Conservation (phyloP, 129 eudicot species). For the Helichrysum umbraculigerum region DNA sequence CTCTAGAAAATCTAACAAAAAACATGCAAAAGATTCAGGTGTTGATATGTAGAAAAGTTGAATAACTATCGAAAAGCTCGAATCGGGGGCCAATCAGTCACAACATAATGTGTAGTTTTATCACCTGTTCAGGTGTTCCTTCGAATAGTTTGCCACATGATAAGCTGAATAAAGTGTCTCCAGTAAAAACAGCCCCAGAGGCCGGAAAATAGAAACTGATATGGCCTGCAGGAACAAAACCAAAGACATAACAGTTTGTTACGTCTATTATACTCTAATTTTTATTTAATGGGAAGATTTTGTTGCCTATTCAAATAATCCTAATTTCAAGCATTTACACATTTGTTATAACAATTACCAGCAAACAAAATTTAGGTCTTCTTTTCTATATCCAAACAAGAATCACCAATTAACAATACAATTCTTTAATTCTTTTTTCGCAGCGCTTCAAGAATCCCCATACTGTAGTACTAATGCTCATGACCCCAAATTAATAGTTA, state of each 20-base stretch:
- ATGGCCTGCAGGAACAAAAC: slow-evolving; percentile 60
- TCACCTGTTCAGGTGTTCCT: slow-evolving; percentile 91
- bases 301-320: background rate
- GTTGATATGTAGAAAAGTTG: background rate
- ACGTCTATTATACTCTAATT: slow-evolving; percentile 7
- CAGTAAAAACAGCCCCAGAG: slow-evolving; percentile 73
- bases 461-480: slow-evolving; percentile 8
- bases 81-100: slow-evolving; percentile 18
- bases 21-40: background rate
- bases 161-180: slow-evolving; percentile 90
- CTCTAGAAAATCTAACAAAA: background rate
- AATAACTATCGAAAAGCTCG: slow-evolving; percentile 10
- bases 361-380: background rate
- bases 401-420: slow-evolving; percentile 9
- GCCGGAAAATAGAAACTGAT: slow-evolving; percentile 87
- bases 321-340: background rate
- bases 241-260: slow-evolving; percentile 16
- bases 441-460: slow-evolving; percentile 6
- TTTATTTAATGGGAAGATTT: background rate
- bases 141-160: slow-evolving; percentile 96
- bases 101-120: slow-evolving; percentile 3
- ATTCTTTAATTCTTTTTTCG: background rate
- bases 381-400: slow-evolving; percentile 6
- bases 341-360: slow-evolving; percentile 4
- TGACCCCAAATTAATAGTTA: slow-evolving; percentile 4